Conservation (phyloP, 1,284 basidiomycete genomes). For the Trametes sp. region DNA sequence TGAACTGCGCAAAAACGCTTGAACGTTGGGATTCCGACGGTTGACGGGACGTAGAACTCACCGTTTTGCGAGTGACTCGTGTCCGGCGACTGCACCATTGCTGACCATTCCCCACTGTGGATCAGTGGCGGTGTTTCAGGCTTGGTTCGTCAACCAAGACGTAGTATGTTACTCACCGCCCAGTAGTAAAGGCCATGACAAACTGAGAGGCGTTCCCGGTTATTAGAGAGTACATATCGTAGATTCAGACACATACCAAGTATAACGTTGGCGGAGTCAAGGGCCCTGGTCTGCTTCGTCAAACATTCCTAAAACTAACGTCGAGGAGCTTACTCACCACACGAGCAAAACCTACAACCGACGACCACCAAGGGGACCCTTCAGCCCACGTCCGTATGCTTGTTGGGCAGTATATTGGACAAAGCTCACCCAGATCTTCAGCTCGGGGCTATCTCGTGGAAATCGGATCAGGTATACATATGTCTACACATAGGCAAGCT, state of each 20-base stretch:
- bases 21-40: not conserved
- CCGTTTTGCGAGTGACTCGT: conserved; percentile 23
- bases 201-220: conserved; percentile 6
- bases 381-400: not conserved
- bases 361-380: not conserved
- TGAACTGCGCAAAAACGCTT: conserved; percentile 5
- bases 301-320: not conserved
- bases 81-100: not conserved
- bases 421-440: conserved; percentile 30
- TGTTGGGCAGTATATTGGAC: not conserved
- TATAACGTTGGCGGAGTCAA: conserved; percentile 29
- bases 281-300: conserved; percentile 14
- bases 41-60: not conserved
- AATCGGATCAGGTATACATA: conserved; percentile 34
- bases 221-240: not conserved
- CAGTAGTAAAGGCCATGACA: conserved; percentile 32
- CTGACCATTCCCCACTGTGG: conserved; percentile 6
- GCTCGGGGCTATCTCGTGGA: conserved; percentile 33
- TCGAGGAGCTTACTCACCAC: conserved; percentile 17
- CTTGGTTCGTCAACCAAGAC: not conserved
- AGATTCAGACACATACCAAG: conserved; percentile 18
- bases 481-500: conserved; percentile 22
- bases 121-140: not conserved
- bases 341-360: conserved; percentile 24
- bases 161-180: conserved; percentile 19